Base-by-base conservation (phyloP, 306 rosid species). In the Adenanthera pavonina region DNA sequence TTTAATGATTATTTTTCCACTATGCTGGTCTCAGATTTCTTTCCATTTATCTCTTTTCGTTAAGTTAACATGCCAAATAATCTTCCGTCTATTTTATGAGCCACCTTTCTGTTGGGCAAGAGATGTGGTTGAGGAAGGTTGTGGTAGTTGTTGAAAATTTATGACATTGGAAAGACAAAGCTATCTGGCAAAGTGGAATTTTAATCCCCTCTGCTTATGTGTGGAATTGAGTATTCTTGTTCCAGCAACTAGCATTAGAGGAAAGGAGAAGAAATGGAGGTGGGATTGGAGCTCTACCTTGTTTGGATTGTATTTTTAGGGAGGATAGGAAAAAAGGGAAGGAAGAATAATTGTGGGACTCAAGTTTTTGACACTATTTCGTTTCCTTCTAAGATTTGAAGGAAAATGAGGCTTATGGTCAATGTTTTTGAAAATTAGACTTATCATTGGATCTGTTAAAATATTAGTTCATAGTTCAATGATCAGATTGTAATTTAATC, bases 171-270 rank as follows among this genome's bases (percentile, higher is more conserved):
- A 20, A 19, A 59, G 65, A 19, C 9, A 20, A 19, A 9, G 20
- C 35, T 10, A 3, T 59, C 16, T 20, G 65, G 15, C 14, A 20
- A 20, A 59, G 12, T 20, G 35, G 13, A 59, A 59, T 33, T 61
- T 11, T 30, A 41, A 60, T 38, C 25, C 62, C 34, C 30, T 51
- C 25, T 36, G 41, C 54, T 43, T 79, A 12, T 17, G 52, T 60
- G 6, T 73, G 19, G 57, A 77, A 16, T 49, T 49, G 30, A 76
- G 59, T 40, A 47, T 36, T 65, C 41, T 33, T 33, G 51, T 52
- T 53, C 56, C 53, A n/a, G 62, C 77, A 69, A 59, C 40, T 35
- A 76, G 73, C 59, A 64, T 13, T 35, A 56, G 8, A 56, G 34
- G 62, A 56, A 56, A 56, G 13, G 62, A 19, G 5, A 19, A 2